phyloP scores from a whole-genome alignment of 1,284 basidiomycete genomes.

The Boletellus sp. region DNA sequence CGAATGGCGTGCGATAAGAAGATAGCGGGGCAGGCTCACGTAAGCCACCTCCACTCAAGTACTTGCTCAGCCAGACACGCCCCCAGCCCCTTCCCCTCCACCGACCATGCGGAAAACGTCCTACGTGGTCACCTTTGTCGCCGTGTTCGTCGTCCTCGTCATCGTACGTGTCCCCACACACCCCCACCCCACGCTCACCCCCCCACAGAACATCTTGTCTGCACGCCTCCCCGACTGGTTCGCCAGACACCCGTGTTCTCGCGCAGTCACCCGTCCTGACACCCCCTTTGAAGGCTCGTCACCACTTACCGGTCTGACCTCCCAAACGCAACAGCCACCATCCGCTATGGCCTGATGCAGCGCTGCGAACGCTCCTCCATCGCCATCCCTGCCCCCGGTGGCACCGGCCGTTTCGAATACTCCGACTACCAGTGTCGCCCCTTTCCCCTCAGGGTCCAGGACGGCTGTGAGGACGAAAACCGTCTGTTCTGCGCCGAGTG shows the following conservation, averaged over 20 bases:
- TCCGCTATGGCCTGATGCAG: constrained; percentile 56
- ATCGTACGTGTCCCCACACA: constrained; percentile 42
- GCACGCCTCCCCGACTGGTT: constrained; percentile 63
- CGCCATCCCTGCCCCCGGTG: constrained; percentile 43
- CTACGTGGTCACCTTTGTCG: constrained; percentile 57
- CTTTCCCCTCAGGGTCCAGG: constrained; percentile 60
- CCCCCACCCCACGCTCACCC: not conserved
- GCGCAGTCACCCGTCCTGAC: constrained; percentile 15
- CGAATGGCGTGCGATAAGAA: constrained; percentile 16
- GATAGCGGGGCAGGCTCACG: not conserved
- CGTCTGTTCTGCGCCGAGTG: constrained; percentile 60
- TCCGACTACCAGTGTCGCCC: constrained; percentile 57
- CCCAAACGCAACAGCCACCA: constrained; percentile 44
- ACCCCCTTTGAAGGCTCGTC: constrained; percentile 51
- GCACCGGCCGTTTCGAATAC: constrained; percentile 46
- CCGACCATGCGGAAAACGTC: constrained; percentile 61
- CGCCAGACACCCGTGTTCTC: constrained; percentile 25
- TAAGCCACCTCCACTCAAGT: not conserved
- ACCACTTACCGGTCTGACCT: constrained; percentile 47
- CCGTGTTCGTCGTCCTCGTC: constrained; percentile 46
- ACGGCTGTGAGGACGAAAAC: constrained; percentile 62
- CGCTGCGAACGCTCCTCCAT: constrained; percentile 55
- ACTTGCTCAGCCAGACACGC: not conserved
- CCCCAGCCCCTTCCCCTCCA: not conserved
- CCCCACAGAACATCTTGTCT: constrained; percentile 55